These are phyloP conservation scores for Xerocomellus dryophilus DNA, from an alignment of 768 basidiomycete genomes.

Conservation along the genomic window DNA sequence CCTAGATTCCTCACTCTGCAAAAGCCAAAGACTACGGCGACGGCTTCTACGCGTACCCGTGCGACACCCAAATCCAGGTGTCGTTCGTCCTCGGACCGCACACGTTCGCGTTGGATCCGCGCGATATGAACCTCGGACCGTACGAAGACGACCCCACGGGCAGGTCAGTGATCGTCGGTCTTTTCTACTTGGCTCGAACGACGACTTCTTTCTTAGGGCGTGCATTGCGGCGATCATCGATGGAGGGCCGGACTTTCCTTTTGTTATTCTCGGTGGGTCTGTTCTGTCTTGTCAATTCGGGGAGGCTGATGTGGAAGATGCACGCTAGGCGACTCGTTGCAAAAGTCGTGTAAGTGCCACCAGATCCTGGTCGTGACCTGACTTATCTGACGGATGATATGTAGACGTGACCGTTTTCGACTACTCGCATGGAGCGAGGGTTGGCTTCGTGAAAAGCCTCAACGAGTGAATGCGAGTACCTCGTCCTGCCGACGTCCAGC, in stretches of 20 bases:
- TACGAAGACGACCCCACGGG: slow-evolving; percentile 28
- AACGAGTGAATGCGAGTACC: slow-evolving; percentile 25
- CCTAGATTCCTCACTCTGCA: slow-evolving; percentile 49
- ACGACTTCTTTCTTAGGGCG: slow-evolving; percentile 29
- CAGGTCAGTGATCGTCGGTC: slow-evolving; percentile 20
- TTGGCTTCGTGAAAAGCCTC: slow-evolving; percentile 58
- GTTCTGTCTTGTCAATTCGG: too few species aligned
- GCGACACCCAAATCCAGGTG: slow-evolving; percentile 35
- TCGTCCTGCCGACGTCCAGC: neutral
- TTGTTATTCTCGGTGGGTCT: slow-evolving; percentile 22
- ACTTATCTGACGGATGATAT: neutral
- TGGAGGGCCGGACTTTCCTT: slow-evolving; percentile 16
- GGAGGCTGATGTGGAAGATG: neutral
- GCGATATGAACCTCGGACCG: slow-evolving; percentile 57
- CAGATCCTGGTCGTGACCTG: neutral
- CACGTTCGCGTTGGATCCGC: slow-evolving; percentile 39
- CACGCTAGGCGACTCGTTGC: slow-evolving; percentile 50
- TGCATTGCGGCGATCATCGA: slow-evolving; percentile 58
- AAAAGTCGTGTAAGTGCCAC: slow-evolving; percentile 57
- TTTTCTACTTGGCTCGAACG: neutral
- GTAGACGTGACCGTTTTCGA: slow-evolving; percentile 63
- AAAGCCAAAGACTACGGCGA: slow-evolving; percentile 42
- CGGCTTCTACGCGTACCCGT: slow-evolving; percentile 58
- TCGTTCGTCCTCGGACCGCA: slow-evolving; percentile 45
- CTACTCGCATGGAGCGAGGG: slow-evolving; percentile 48